phyloP scores from a whole-genome alignment of 2,329 filamentous ascomycete species.

The Cytospora mali region DNA sequence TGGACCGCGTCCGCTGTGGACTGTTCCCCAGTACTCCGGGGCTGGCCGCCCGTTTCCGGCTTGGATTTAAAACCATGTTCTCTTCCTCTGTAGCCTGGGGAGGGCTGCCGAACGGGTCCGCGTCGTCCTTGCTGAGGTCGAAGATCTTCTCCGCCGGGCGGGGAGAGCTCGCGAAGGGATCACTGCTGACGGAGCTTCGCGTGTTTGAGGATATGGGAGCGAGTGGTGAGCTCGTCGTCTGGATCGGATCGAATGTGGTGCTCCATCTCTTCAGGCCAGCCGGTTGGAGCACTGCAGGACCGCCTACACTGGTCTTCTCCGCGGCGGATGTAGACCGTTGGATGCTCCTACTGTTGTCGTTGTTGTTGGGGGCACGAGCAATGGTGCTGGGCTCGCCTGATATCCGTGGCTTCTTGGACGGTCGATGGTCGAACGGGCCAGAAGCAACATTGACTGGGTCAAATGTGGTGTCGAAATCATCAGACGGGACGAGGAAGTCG shows the following conservation, averaged over 20 bases:
- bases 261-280: constrained; percentile 30
- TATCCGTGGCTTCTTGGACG: constrained; percentile 38
- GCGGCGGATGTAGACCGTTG: neutral
- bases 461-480: constrained; percentile 47
- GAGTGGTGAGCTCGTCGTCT: constrained; percentile 42
- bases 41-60: constrained; percentile 28
- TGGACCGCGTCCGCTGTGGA: constrained; percentile 25
- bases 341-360: too few species aligned
- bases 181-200: constrained; percentile 8
- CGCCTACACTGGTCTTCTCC: neutral
- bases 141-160: constrained; percentile 19
- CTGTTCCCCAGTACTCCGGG: constrained; percentile 32
- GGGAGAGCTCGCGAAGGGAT: constrained; percentile 22
- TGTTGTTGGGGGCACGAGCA: neutral
- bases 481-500: constrained; percentile 40
- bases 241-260: constrained; percentile 35
- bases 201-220: constrained; percentile 12
- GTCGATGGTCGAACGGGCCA: constrained; percentile 28
- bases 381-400: constrained; percentile 22
- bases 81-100: constrained; percentile 25
- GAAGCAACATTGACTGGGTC: constrained; percentile 38
- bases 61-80: constrained; percentile 8
- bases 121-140: constrained; percentile 9
- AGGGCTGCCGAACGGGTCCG: constrained; percentile 34
- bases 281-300: constrained; percentile 21